Evolutionary conservation across 495 filamentous ascomycete species (phyloP).

Genomic region (Hypomontagnella submonticulosa): DNA sequence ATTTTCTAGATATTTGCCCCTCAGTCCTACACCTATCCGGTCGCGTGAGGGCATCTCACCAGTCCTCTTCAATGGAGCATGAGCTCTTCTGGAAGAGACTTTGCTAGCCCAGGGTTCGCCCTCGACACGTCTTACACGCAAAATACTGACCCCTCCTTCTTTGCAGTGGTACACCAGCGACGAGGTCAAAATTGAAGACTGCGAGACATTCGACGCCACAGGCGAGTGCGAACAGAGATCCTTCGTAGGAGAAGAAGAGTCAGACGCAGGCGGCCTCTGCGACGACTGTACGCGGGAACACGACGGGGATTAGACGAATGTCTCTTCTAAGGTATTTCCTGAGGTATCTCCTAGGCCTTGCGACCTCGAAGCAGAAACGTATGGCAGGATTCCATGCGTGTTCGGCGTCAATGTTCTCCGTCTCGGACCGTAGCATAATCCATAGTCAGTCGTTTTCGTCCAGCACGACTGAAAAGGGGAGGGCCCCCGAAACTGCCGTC

Average conservation of each 20-base stretch:
- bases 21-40: slow-evolving; percentile 17
- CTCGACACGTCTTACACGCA: background rate
- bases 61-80: background rate
- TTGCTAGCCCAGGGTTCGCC: background rate
- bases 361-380: background rate
- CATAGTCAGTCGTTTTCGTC: background rate
- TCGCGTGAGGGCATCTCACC: slow-evolving; percentile 5
- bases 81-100: background rate
- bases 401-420: background rate
- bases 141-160: slow-evolving; percentile 17
- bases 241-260: slow-evolving; percentile 42
- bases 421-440: background rate
- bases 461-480: too few species aligned
- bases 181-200: slow-evolving; percentile 46
- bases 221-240: slow-evolving; percentile 41
- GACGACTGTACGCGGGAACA: slow-evolving; percentile 43
- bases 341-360: too few species aligned
- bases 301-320: slow-evolving; percentile 14
- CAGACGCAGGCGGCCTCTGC: slow-evolving; percentile 46
- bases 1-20: slow-evolving; percentile 13
- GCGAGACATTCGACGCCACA: slow-evolving; percentile 36
- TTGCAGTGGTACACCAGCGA: slow-evolving; percentile 49
- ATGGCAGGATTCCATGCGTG: background rate
- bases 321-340: too few species aligned
- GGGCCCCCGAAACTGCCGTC: background rate